Evolutionary conservation across 805 yeast species (phyloP).

Genomic region (Saitoella complicata): DNA sequence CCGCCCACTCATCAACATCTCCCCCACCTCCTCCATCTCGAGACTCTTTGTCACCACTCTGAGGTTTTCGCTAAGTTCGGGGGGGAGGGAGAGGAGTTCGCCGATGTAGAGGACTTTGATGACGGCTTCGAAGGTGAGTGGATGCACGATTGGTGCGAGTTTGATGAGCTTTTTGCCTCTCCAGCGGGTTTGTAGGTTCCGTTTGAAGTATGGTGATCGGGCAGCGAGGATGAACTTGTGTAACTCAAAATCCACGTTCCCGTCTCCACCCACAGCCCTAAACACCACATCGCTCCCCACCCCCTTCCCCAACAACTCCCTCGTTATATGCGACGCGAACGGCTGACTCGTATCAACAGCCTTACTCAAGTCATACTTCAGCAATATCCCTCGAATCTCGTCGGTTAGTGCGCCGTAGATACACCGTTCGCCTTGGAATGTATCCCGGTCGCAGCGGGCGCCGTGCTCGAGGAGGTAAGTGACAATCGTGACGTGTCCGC

Average conservation of each 20-base stretch:
- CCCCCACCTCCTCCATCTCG: conserved; percentile 24
- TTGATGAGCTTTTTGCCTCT: conserved; percentile 10
- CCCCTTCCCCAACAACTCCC: no score
- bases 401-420: conserved; percentile 66
- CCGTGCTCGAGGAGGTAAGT: conserved; percentile 44
- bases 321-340: conserved; percentile 51
- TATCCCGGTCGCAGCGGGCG: conserved; percentile 63
- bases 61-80: conserved; percentile 14
- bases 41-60: conserved; percentile 22
- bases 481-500: conserved; percentile 62
- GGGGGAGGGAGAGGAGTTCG: conserved; percentile 25
- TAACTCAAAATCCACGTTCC: conserved; percentile 3
- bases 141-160: conserved; percentile 13
- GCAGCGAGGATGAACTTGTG: conserved; percentile 18
- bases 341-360: conserved; percentile 54
- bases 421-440: conserved; percentile 67
- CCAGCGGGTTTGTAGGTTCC: conserved; percentile 18
- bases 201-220: conserved; percentile 19
- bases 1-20: conserved; percentile 21
- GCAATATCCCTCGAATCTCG: conserved; percentile 38
- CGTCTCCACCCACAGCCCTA: neutral
- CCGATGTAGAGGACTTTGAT: conserved; percentile 24
- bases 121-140: conserved; percentile 17
- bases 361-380: conserved; percentile 48
- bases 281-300: no score